phyloP scores from a whole-genome alignment of 305 asterid species.

The Fraxinus albicans region DNA sequence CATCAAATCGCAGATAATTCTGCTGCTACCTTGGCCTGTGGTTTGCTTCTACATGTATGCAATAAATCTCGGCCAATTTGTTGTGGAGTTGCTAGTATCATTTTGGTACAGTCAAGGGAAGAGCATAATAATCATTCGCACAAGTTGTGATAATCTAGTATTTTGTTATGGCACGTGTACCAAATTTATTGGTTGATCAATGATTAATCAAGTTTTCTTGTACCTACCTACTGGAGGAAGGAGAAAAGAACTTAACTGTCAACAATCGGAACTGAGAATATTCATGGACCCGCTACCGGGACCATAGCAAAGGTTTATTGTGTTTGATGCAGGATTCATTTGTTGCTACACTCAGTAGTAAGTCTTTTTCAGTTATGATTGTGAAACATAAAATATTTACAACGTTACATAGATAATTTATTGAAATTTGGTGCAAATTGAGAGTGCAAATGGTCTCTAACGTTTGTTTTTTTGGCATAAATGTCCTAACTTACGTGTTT shows the following conservation, averaged over 20 bases:
- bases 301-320: neutral
- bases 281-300: neutral
- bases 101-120: neutral
- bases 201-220: neutral
- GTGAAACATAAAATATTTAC: neutral
- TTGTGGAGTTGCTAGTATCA: slow-evolving; percentile 12
- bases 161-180: neutral
- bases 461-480: neutral
- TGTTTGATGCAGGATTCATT: neutral
- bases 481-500: neutral
- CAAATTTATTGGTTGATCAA: neutral
- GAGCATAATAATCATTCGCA: neutral
- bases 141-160: neutral
- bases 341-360: neutral
- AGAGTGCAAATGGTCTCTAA: neutral
- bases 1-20: slow-evolving; percentile 44
- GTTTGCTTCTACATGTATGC: neutral
- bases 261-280: too few species aligned
- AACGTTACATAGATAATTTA: neutral
- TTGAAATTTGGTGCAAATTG: neutral
- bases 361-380: neutral
- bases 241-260: neutral
- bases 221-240: neutral
- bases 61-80: slow-evolving; percentile 12
- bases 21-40: neutral